A percentile compares a stretch with the other conserved stretches of the same genome.
Conservation (phyloP, 768 basidiomycete species). For the Macrolepiota albuminosa region DNA sequence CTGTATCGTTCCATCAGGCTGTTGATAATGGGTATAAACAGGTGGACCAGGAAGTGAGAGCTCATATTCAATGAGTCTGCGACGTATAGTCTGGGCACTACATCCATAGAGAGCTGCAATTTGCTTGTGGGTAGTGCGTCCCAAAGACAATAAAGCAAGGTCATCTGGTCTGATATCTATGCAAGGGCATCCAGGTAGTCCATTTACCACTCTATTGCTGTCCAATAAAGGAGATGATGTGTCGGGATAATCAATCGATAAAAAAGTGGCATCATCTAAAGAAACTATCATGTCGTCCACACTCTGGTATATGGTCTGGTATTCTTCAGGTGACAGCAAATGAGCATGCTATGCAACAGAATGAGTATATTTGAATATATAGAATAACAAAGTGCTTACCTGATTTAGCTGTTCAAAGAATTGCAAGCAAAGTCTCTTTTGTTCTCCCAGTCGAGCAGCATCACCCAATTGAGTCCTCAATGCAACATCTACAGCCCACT, state of each 20-base stretch:
- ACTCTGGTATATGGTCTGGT: not conserved
- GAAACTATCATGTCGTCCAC: not conserved
- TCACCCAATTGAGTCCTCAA: slow-evolving; percentile 13
- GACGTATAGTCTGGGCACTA: not conserved
- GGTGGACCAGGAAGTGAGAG: not conserved
- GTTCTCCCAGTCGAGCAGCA: slow-evolving; percentile 11
- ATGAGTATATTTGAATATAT: not conserved
- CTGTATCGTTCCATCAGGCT: not conserved
- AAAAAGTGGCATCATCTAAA: not conserved
- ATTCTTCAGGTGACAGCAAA: not conserved
- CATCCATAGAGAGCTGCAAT: slow-evolving; percentile 4
- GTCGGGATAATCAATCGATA: not conserved
- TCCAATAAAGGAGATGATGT: not conserved
- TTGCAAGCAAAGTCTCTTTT: slow-evolving; percentile 8
- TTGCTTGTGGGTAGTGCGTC: slow-evolving; percentile 4
- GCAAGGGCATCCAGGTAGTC: not conserved
- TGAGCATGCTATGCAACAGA: not conserved
- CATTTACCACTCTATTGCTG: not conserved
- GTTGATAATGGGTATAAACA: not conserved
- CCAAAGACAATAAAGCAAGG: slow-evolving; percentile 4
- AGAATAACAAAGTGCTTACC: not conserved
- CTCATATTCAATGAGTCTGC: too few species aligned
- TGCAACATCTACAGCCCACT: slow-evolving; percentile 1
- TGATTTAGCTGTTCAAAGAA: not conserved
- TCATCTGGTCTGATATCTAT: slow-evolving; percentile 6